Conservation (phyloP, 139 green algal genomes). For the Zygnema circumcarinatum region DNA sequence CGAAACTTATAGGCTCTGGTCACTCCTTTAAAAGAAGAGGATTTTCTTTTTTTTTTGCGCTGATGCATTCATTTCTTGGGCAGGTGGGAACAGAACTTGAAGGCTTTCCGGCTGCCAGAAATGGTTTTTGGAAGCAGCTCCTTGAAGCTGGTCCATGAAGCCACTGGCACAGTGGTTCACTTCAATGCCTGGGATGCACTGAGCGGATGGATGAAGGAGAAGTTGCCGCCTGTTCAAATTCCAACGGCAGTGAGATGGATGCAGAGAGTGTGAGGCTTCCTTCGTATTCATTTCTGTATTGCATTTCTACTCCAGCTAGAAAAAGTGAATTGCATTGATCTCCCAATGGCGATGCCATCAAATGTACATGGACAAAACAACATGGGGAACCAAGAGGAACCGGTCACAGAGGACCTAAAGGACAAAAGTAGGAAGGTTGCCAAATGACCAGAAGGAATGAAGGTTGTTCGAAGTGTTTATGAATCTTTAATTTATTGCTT, state of each 20-base stretch:
- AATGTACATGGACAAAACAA: too few relatives aligned
- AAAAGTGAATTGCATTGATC: background rate
- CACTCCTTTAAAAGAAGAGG: too few relatives aligned
- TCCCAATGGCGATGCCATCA: too few relatives aligned
- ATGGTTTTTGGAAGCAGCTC: conserved; percentile 59
- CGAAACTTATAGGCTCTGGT: too few relatives aligned
- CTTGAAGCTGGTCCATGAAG: conserved; percentile 50
- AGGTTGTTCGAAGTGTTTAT: too few relatives aligned
- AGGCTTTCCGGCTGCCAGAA: conserved; percentile 45
- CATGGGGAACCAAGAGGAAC: too few relatives aligned
- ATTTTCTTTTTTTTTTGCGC: too few relatives aligned
- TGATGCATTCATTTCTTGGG: conserved; percentile 21
- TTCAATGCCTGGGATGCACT: conserved; percentile 63
- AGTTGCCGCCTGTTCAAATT: conserved; percentile 56
- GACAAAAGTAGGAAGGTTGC: too few relatives aligned
- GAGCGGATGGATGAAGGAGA: conserved; percentile 41
- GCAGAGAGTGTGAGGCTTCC: conserved; percentile 12
- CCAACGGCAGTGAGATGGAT: conserved; percentile 38
- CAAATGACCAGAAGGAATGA: too few relatives aligned
- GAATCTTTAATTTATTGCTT: too few relatives aligned
- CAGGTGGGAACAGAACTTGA: conserved; percentile 6
- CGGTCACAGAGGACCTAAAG: too few relatives aligned
- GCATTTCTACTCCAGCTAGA: background rate
- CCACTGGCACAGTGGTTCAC: conserved; percentile 23
- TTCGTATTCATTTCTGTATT: background rate